These are phyloP conservation scores for Angomonas deanei DNA, from an alignment of 208 protist species.

Conservation along the genomic window DNA sequence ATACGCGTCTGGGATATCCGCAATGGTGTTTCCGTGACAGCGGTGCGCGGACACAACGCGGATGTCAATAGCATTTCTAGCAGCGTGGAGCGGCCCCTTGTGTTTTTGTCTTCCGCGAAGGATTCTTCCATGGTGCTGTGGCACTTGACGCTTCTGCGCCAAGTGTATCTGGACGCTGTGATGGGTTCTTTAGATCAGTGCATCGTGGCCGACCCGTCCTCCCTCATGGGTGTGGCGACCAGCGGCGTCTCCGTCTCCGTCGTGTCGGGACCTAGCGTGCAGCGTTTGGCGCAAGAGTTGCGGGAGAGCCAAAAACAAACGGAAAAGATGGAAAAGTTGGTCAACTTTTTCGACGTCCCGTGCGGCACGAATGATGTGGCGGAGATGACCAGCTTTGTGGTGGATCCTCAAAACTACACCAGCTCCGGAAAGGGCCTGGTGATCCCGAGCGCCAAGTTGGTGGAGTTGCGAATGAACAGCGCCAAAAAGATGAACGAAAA, in stretches of 20 bases:
- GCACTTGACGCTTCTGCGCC: slow-evolving; percentile 60
- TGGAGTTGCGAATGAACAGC: slow-evolving; percentile 31
- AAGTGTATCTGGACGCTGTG: slow-evolving; percentile 64
- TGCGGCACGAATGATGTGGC: slow-evolving; percentile 58
- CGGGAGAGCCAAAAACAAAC: slow-evolving; percentile 30
- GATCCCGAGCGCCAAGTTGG: slow-evolving; percentile 32
- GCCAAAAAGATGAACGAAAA: slow-evolving; percentile 62
- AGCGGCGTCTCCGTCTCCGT: slow-evolving; percentile 26
- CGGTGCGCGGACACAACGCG: slow-evolving; percentile 79
- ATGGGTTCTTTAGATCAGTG: slow-evolving; percentile 54
- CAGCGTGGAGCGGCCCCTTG: slow-evolving; percentile 84
- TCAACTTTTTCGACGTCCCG: slow-evolving; percentile 79
- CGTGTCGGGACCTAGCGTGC: slow-evolving; percentile 44
- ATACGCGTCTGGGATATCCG: slow-evolving; percentile 90
- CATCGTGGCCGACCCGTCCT: slow-evolving; percentile 42
- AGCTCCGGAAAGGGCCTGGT: slow-evolving; percentile 32
- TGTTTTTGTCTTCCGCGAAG: slow-evolving; percentile 82
- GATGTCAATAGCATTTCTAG: slow-evolving; percentile 74
- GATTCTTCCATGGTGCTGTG: slow-evolving; percentile 89
- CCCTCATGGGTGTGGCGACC: slow-evolving; percentile 40
- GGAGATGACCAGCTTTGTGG: slow-evolving; percentile 31
- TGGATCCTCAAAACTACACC: slow-evolving; percentile 35
- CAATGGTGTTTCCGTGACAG: slow-evolving; percentile 47
- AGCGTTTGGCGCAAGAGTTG: slow-evolving; percentile 51
- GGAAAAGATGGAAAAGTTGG: slow-evolving; percentile 55